Evolutionary conservation across 1,284 basidiomycete genomes (phyloP).

Genomic region (Boletus hoseneyae): DNA sequence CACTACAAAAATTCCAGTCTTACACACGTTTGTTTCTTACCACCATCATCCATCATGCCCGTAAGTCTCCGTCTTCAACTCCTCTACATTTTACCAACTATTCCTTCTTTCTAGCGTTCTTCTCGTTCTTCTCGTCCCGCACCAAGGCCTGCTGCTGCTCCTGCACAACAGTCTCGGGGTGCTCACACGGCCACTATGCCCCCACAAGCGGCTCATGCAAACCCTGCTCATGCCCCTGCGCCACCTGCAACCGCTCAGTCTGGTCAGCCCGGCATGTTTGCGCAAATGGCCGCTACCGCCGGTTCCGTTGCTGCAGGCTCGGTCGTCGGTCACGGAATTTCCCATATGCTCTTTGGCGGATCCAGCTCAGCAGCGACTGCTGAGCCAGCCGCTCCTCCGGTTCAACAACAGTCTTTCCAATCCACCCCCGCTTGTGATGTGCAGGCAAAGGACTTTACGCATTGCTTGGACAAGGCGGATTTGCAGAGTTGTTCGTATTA

Average conservation of each 20-base stretch:
- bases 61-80: conserved; percentile 40
- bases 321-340: conserved; percentile 80
- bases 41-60: conserved; percentile 49
- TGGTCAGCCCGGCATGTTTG: conserved; percentile 60
- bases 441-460: conserved; percentile 78
- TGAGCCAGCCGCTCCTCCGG: conserved; percentile 41
- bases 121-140: conserved; percentile 62
- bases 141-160: conserved; percentile 47
- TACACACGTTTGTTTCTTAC: conserved; percentile 16
- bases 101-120: conserved; percentile 44
- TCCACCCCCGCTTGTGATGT: conserved; percentile 55
- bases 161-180: conserved; percentile 31
- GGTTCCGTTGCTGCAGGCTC: conserved; percentile 85
- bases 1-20: conserved; percentile 12
- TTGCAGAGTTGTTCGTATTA: conserved; percentile 76
- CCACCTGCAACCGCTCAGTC: conserved; percentile 30
- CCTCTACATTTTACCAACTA: conserved; percentile 1
- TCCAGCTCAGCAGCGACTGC: conserved; percentile 40
- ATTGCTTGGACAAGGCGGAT: conserved; percentile 75
- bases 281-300: conserved; percentile 86
- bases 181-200: conserved; percentile 32
- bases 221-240: conserved; percentile 44
- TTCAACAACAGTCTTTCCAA: conserved; percentile 42
- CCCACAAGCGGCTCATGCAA: conserved; percentile 36
- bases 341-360: conserved; percentile 79